Base-by-base conservation (phyloP, 1,284 basidiomycete genomes). In the Pseudozyma flocculosa region DNA sequence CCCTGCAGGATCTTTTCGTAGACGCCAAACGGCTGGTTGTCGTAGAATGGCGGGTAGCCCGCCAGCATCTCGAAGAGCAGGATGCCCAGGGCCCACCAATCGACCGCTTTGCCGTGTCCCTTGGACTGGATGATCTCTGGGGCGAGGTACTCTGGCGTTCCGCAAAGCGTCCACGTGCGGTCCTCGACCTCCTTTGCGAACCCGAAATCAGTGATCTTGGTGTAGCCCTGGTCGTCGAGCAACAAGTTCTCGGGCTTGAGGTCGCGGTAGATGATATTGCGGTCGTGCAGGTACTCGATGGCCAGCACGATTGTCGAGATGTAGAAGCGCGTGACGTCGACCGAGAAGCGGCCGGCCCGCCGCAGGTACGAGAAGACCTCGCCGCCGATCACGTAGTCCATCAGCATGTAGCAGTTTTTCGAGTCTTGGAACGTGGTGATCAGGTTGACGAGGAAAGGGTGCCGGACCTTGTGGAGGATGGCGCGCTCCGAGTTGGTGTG, bases 401-500 rank as follows among this genome's bases (percentile, higher is more conserved):
- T 72, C 39, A 83, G 68, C 81, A 83, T 82, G 75, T 83, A 83
- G 39, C 82, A 80, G 66, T 83, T 83, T 40, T 80, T 73, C 54
- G 78, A 75, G 68, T 83, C 82, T 62, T 83, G 78, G 52, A 53
- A 63, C 7, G 65, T 50, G 26, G 43, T 40, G 22, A 57, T 41
- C 49, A 53, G 67, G 54, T 50, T 73, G 62, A 59, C 76, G 38
- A 62, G 59, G 70, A 78, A 76, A 45, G 78, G 72, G 60, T 79
- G 54, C 34, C 69, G 54, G 9, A 54, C 48, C 37, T 49, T 42
- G 38, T 40, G 42, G 40, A 84, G 78, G 48, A 83, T 82, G 44
- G 73, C 76, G 19, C 82, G 78, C 61, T 84, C 83, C 26, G 80
- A 82, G 64, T 82, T 83, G 73, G 83, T 82, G 61, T 84, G 83